phyloP scores from a whole-genome alignment of 2,329 filamentous ascomycete species.

The Diaporthe sp. region DNA sequence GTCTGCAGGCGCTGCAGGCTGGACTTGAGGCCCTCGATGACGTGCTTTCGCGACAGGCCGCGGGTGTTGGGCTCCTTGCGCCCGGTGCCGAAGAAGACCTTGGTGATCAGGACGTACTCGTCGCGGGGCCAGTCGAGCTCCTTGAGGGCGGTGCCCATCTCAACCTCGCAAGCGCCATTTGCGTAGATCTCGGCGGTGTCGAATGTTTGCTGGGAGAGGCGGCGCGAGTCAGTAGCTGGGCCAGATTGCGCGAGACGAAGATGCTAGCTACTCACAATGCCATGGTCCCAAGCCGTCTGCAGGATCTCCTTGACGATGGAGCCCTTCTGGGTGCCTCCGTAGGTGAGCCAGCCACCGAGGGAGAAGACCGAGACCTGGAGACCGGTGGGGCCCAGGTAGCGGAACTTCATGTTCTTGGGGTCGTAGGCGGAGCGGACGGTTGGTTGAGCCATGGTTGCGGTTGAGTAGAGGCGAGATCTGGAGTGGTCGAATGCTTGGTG shows the following conservation, averaged over 20 bases:
- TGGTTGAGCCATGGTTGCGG: conserved; percentile 37
- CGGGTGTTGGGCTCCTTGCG: conserved; percentile 71
- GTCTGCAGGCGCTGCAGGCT: conserved; percentile 71
- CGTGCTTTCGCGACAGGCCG: conserved; percentile 65
- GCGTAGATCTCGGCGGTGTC: conserved; percentile 67
- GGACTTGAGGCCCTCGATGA: conserved; percentile 70
- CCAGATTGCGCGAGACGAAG: no score
- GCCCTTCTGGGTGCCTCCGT: conserved; percentile 64
- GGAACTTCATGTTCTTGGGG: conserved; percentile 73
- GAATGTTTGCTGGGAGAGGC: conserved; percentile 59
- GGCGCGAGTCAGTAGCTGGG: conserved; percentile 34
- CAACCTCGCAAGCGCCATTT: conserved; percentile 62
- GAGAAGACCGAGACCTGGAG: conserved; percentile 82
- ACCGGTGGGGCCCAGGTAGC: conserved; percentile 78
- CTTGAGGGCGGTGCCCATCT: conserved; percentile 66
- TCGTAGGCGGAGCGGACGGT: conserved; percentile 48
- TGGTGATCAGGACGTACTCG: conserved; percentile 68
- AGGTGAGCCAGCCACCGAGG: conserved; percentile 80
- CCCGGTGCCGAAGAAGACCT: conserved; percentile 65
- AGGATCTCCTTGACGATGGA: conserved; percentile 57
- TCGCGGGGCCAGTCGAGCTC: conserved; percentile 66
- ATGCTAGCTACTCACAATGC: conserved; percentile 54
- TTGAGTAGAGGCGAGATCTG: conserved; percentile 38
- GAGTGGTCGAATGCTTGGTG: conserved; percentile 47
- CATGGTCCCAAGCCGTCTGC: conserved; percentile 64